phyloP scores from a whole-genome alignment of 208 protist genomes.

The Leishmania martiniquensis region DNA sequence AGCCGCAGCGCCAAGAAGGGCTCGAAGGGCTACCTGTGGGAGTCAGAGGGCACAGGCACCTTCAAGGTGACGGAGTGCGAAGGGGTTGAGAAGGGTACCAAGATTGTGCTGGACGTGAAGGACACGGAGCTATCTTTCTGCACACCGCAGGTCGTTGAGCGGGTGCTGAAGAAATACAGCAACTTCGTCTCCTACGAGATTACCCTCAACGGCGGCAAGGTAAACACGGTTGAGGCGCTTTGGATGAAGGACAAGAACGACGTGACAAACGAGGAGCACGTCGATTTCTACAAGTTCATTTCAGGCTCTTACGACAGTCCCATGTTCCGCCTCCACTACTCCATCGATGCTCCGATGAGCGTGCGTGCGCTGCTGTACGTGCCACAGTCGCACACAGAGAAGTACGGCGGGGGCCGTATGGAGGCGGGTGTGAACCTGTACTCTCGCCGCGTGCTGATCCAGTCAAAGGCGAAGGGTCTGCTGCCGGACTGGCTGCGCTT shows the following conservation, averaged over 20 bases:
- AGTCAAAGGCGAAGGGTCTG: slow-evolving; percentile 94
- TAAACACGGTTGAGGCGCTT: slow-evolving; percentile 97
- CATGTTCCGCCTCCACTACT: slow-evolving; percentile 95
- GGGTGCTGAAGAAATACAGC: slow-evolving; percentile 97
- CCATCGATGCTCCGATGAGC: slow-evolving; percentile 95
- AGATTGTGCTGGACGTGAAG: slow-evolving; percentile 97
- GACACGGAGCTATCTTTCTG: slow-evolving; percentile 95
- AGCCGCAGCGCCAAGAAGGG: slow-evolving; percentile 86
- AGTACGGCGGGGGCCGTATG: slow-evolving; percentile 96
- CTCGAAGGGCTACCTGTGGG: slow-evolving; percentile 95
- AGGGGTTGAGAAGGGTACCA: slow-evolving; percentile 95
- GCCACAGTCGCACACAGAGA: slow-evolving; percentile 96
- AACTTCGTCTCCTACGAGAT: slow-evolving; percentile 98
- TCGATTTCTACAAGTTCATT: slow-evolving; percentile 98
- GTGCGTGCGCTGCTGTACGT: slow-evolving; percentile 97
- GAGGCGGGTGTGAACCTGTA: slow-evolving; percentile 96
- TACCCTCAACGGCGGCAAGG: slow-evolving; percentile 91
- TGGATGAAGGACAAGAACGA: slow-evolving; percentile 96
- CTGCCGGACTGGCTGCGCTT: slow-evolving; percentile 98
- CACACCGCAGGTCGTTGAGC: slow-evolving; percentile 92
- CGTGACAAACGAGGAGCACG: slow-evolving; percentile 95
- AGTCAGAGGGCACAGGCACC: slow-evolving; percentile 92
- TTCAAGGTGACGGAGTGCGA: slow-evolving; percentile 95
- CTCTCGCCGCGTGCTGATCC: slow-evolving; percentile 95
- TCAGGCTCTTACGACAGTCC: slow-evolving; percentile 94